phyloP scores from a whole-genome alignment of 805 yeast species.

The Kazachstania africana region DNA sequence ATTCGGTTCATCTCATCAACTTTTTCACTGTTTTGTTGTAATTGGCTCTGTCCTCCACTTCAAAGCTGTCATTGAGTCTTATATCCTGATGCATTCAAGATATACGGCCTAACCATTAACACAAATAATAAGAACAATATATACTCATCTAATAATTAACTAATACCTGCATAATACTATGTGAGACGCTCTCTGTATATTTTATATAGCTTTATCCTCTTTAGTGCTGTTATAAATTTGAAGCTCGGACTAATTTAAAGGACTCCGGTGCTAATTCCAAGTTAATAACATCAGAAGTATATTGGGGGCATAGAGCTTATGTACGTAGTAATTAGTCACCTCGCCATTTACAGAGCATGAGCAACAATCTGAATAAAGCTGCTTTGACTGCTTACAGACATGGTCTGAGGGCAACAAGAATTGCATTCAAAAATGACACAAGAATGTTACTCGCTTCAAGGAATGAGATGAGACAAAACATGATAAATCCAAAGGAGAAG shows the following conservation, averaged over 20 bases:
- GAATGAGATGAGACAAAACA: slow-evolving; percentile 42
- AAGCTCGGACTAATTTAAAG: too few species aligned
- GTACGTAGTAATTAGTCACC: too few species aligned
- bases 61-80: slow-evolving; percentile 50
- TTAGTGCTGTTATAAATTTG: too few species aligned
- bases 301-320: too few species aligned
- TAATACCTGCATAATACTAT: too few species aligned
- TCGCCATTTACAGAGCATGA: background rate
- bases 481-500: slow-evolving; percentile 32
- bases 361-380: background rate
- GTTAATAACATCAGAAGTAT: too few species aligned
- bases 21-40: slow-evolving; percentile 70
- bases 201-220: too few species aligned
- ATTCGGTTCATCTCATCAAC: slow-evolving; percentile 73
- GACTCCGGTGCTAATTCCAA: too few species aligned
- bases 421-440: slow-evolving; percentile 40
- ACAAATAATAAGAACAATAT: background rate
- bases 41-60: slow-evolving; percentile 69
- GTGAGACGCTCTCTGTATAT: too few species aligned
- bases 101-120: slow-evolving; percentile 1
- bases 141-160: too few species aligned
- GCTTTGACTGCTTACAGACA: slow-evolving; percentile 42
- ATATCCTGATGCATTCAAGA: slow-evolving; percentile 26
- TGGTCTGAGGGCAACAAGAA: slow-evolving; percentile 52
- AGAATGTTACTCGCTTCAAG: slow-evolving; percentile 49